Evolutionary conservation across 2,329 filamentous ascomycete species (phyloP), one percentile per base, ranked within the genome.

Genomic region (Fusarium metavorans): DNA sequence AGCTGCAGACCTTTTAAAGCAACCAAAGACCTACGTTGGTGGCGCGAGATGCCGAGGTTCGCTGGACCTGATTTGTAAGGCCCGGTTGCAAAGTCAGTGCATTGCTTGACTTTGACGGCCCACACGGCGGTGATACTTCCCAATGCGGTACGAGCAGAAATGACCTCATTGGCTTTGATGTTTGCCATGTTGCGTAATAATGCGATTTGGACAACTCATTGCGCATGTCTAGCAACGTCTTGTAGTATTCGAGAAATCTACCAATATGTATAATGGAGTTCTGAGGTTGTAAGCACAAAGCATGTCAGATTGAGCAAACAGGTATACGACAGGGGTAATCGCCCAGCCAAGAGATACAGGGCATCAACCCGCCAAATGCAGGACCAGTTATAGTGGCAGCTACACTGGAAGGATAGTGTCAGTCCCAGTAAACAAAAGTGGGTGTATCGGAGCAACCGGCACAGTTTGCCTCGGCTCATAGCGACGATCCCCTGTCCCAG

Each of bases 71-170:
- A 64, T 64, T 64, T 64, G 62, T 64, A 67, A 64, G 62, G 37
- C 30, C 30, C 27, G 34, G 34, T 58, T 52, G 11, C 48, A 66
- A 70, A 72, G 68, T 75, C 72, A 74, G 66, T 43, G 56, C 52
- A 48, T 63, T 66, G 59, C 30, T 41, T 20, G 5, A 14, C 37
- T 64, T 41, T 45, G 32, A 63, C 11, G 72, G 27, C 72, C 72
- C 72, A 74, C 72, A 54, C 11, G 37, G 5, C 72, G 72, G 72
- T 73, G 54, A 67, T 73, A 61, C 50, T 73, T 73, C 72, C 72
- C 20, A 25, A 75, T 71, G 73, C 50, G 72, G 72, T 7, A 67
- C 63, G 16, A 23, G 32, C 37, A 35, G 30, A 30, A 50, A 70
- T 73, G 56, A 73, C 50, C 39, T 72, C 45, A 67, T 61, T 32